Base-by-base conservation (phyloP, 768 basidiomycete species). In the Agaricus subrufescens region DNA sequence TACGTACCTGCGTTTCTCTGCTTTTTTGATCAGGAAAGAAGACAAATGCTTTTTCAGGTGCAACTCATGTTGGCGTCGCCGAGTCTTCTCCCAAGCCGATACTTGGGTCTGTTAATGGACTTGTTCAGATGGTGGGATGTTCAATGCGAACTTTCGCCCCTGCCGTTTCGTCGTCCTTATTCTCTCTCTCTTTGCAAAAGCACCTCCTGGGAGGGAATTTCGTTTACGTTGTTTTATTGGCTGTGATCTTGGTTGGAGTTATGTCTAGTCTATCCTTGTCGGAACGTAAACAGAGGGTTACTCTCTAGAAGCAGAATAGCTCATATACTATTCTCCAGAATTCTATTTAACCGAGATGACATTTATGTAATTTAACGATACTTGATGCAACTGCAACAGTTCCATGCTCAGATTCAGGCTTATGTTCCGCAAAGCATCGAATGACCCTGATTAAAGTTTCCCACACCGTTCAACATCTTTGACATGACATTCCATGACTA, bases 71-170 rank as follows among this genome's bases (percentile, higher is more conserved):
- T 64, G 71, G 62, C 63, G 74, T 69, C 57, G 81, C 65, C 67
- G 77, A 62, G 71, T 77, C 61, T 65, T 73, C 64, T 61, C 66
- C 62, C 26, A 67, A 71, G 1, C 65, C 70, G 0, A 65, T 78
- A 9, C 69, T 87, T 9, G 83, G 80, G 1, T 73, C 80, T 3
- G 73, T 75, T 12, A 84, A 82, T 57, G 82, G 83, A 2, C 58
- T 84, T 37, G 82, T 75, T 4, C 84, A 87, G 64, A 79, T 81
- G 63, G 64, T 76, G 5, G 72, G 73, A 2, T 80, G 78, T 0
- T 66, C 73, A 3, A 70, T 77, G 60, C 73, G 84, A 30, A 71
- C 81, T 0, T 62, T 85, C 7, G 81, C 80, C 1, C 85, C 84
- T 0, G 72, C 80, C 11, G 60, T 77, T 19, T 75, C 83, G 4